Conservation (phyloP, 1,284 basidiomycete genomes). For the Amylostereum chailletii region DNA sequence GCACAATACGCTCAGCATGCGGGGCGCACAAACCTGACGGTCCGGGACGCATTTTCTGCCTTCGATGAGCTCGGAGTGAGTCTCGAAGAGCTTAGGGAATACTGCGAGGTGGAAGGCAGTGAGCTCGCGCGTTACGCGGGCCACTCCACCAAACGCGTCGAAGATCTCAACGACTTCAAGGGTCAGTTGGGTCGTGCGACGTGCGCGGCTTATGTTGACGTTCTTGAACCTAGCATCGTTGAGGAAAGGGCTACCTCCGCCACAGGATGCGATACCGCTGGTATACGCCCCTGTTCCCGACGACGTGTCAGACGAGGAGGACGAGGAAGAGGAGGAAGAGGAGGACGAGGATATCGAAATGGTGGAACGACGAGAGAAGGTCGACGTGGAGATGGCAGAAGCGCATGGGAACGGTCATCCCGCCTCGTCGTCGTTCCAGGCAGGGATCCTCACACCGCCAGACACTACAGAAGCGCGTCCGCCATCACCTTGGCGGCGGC, state of each 20-base stretch:
- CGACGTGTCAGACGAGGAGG: slow-evolving; percentile 17
- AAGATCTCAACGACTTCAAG: slow-evolving; percentile 64
- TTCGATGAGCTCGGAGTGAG: slow-evolving; percentile 64
- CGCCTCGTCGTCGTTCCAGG: slow-evolving; percentile 12
- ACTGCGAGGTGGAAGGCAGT: slow-evolving; percentile 48
- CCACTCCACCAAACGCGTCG: slow-evolving; percentile 49
- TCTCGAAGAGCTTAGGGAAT: slow-evolving; percentile 61
- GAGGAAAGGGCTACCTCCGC: slow-evolving; percentile 44
- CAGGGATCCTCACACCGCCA: slow-evolving; percentile 2
- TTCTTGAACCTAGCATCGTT: slow-evolving; percentile 42
- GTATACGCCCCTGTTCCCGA: slow-evolving; percentile 37
- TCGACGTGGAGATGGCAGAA: slow-evolving; percentile 14
- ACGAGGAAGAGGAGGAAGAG: slow-evolving; percentile 26
- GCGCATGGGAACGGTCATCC: background rate
- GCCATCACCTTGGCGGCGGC: slow-evolving; percentile 13
- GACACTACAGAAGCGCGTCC: too few relatives aligned
- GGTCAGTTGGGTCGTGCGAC: slow-evolving; percentile 35
- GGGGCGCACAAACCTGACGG: slow-evolving; percentile 45
- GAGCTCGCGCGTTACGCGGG: slow-evolving; percentile 59
- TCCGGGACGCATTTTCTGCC: slow-evolving; percentile 52
- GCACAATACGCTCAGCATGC: slow-evolving; percentile 66
- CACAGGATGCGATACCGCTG: slow-evolving; percentile 44
- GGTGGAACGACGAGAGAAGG: slow-evolving; percentile 13
- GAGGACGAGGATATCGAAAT: slow-evolving; percentile 23
- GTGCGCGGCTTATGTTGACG: slow-evolving; percentile 13